Percentiles rank a stretch among this genome's conserved stretches.
Conservation (phyloP, 75 land plant species). For the Picea sitchensis region DNA sequence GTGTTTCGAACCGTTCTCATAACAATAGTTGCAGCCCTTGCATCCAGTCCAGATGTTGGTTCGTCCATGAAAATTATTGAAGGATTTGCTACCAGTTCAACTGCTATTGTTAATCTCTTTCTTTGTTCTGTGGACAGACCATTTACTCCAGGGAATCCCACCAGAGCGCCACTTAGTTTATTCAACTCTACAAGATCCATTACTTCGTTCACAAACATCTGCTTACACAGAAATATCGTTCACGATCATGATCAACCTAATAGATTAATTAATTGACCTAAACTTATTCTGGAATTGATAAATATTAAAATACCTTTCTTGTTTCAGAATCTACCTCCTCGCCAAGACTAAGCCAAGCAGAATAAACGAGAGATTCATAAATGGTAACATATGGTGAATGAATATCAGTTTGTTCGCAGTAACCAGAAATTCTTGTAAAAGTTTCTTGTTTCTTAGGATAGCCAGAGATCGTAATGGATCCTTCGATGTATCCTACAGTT, state of each 20-base stretch:
- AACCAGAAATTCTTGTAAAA: slow-evolving; percentile 74
- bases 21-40: slow-evolving; percentile 11
- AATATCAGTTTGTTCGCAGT: slow-evolving; percentile 76
- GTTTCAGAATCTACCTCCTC: slow-evolving; percentile 37
- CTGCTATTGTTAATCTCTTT: slow-evolving; percentile 21
- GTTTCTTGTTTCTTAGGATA: slow-evolving; percentile 77
- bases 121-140: slow-evolving; percentile 25
- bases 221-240: not conserved
- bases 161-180: slow-evolving; percentile 11
- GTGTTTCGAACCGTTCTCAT: slow-evolving; percentile 16
- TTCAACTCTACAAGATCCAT: slow-evolving; percentile 32
- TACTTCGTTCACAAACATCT: slow-evolving; percentile 18
- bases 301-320: slow-evolving; percentile 30
- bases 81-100: slow-evolving; percentile 20
- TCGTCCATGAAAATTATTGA: slow-evolving; percentile 22
- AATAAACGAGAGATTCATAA: slow-evolving; percentile 62
- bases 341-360: slow-evolving; percentile 67
- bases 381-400: slow-evolving; percentile 81
- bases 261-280: not conserved
- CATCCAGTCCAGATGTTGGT: slow-evolving; percentile 18
- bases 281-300: not conserved
- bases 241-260: not conserved
- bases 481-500: slow-evolving; percentile 78
- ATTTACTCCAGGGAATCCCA: slow-evolving; percentile 14
- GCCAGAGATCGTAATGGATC: slow-evolving; percentile 56